Percentiles rank a stretch among this genome's conserved stretches.
These are phyloP conservation scores for Scedosporium dehoogii DNA, from an alignment of 2,329 filamentous ascomycete species.

Conservation along the genomic window DNA sequence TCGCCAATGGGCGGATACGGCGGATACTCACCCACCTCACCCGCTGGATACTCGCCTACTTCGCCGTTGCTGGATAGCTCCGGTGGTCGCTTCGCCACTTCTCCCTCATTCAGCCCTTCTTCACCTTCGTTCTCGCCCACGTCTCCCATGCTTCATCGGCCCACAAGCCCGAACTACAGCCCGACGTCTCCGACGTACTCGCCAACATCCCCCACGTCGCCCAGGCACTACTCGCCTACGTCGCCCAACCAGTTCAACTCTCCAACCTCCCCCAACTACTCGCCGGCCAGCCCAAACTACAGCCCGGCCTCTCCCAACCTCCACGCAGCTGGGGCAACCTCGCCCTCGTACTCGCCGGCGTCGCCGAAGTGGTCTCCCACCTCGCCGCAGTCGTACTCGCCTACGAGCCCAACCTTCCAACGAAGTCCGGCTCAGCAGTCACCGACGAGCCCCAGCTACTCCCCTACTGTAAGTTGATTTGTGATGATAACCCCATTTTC, in stretches of 20 bases:
- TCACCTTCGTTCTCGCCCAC: constrained; percentile 56
- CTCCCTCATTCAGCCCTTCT: constrained; percentile 53
- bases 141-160: constrained; percentile 48
- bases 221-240: constrained; percentile 53
- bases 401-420: constrained; percentile 52
- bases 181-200: constrained; percentile 58
- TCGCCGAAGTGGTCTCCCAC: constrained; percentile 74
- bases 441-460: constrained; percentile 63
- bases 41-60: constrained; percentile 67
- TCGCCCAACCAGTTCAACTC: constrained; percentile 67
- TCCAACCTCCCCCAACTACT: constrained; percentile 65
- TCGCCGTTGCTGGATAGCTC: constrained; percentile 54
- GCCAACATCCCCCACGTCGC: constrained; percentile 48
- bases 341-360: constrained; percentile 57
- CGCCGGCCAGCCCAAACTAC: constrained; percentile 61
- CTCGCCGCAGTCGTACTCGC: constrained; percentile 54
- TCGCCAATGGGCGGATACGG: constrained; percentile 47
- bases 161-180: constrained; percentile 51
- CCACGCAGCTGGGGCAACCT: constrained; percentile 32
- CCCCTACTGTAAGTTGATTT: constrained; percentile 44
- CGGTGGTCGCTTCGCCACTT: constrained; percentile 42
- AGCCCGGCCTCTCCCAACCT: constrained; percentile 57
- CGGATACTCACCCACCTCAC: constrained; percentile 69
- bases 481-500: background rate
- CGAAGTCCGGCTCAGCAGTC: constrained; percentile 44